A percentile compares a stretch with the other conserved stretches of the same genome.
phyloP scores from a whole-genome alignment of 306 rosid genomes.

The Glycine soja region DNA sequence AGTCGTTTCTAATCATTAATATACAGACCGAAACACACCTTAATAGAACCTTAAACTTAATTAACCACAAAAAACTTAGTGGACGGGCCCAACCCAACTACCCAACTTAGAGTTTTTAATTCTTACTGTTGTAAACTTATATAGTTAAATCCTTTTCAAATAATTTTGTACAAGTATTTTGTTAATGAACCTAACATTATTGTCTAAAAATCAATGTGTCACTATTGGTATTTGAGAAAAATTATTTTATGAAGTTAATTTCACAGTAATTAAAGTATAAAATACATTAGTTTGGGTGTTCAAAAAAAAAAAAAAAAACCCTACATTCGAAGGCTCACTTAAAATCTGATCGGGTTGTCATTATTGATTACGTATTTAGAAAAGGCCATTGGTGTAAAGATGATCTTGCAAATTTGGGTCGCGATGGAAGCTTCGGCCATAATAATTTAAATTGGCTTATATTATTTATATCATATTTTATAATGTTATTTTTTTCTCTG shows the following conservation, averaged over 20 bases:
- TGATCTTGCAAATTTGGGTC: neutral
- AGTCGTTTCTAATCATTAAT: neutral
- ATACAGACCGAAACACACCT: neutral
- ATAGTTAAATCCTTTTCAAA: neutral
- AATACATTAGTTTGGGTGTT: neutral
- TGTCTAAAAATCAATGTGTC: neutral
- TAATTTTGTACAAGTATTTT: neutral
- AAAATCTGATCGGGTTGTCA: neutral
- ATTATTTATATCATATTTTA: too few relatives aligned
- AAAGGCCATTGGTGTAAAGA: neutral
- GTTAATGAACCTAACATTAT: neutral
- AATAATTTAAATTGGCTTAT: too few relatives aligned
- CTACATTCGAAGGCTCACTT: too few relatives aligned
- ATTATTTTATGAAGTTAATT: neutral
- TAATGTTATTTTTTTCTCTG: too few relatives aligned
- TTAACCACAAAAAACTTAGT: neutral
- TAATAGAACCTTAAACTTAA: neutral
- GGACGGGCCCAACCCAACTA: constrained; percentile 34
- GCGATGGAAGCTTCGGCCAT: too few relatives aligned
- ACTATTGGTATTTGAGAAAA: neutral
- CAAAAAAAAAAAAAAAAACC: too few relatives aligned
- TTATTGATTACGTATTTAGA: neutral
- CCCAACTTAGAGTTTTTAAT: constrained; percentile 3
- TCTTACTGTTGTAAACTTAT: neutral
- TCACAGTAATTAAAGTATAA: constrained; percentile 2